Base-by-base conservation (phyloP, 352 stramenopile genomes). In the Elongisporangium anandrum region DNA sequence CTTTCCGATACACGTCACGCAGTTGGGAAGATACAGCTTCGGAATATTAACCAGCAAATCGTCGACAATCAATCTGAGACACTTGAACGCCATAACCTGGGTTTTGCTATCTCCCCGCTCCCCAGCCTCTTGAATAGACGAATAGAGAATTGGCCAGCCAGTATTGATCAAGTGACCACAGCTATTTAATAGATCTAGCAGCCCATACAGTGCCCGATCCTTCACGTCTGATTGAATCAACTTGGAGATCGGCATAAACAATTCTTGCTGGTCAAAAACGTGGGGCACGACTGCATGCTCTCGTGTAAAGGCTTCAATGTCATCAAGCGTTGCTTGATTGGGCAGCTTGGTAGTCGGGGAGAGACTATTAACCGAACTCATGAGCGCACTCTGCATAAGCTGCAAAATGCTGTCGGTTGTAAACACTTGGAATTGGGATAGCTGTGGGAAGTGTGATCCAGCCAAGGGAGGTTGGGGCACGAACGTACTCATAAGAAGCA, bases 1-100 rank as follows among this genome's bases (percentile, higher is more conserved):
- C 4, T 88, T 83, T 0, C 92, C 93, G 62, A 98, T 98, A 67
- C 96, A 99, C 54, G 93, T 73, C 24, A 98, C 81, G 66, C 81
- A 92, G 60, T 88, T 66, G 10, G 72, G 74, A 39, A 94, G 58
- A 63, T 93, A 82, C 61, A 59, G 68, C 23, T 70, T 73, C 1
- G 89, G 81, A 24, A 98, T 85, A 29, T 87, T 81, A 8, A 97
- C 94, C 47, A 99, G 72, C 61, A 98, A 92, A 56, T 99, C 96
- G 67, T 99, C 96, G 13, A 99, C 91, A 56, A 99, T 97, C 15
- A 99, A 73, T 24, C 98, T 96, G 29, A 99, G 74, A 55, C 90
- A 98, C 73, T 98, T 97, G 73, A 99, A 99, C 52, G 85, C 85
- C 21, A 82, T 61, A 23, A 94, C 73, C 49, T 96, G 85, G n/a